Conservation (phyloP, 208 protist species). For the Leishmania gerbilli region DNA sequence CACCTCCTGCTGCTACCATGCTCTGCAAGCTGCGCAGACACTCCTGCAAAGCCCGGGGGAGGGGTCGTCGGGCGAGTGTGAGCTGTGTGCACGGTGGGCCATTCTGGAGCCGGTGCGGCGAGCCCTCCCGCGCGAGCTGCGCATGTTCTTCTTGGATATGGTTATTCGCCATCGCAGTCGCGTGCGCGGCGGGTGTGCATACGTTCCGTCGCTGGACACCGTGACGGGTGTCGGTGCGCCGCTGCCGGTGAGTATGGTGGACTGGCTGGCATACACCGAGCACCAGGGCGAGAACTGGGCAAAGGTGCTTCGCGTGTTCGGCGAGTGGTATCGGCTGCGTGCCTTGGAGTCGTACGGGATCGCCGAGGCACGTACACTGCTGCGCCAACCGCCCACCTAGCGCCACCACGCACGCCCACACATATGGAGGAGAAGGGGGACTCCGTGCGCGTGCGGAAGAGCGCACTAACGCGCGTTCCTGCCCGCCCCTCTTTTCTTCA, state of each 20-base stretch:
- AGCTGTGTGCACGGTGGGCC: slow-evolving; percentile 12
- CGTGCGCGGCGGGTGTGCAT: slow-evolving; percentile 32
- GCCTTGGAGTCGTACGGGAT: slow-evolving; percentile 47
- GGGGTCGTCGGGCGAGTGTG: background rate
- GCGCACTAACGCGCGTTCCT: background rate
- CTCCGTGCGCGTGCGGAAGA: background rate
- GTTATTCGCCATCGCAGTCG: slow-evolving; percentile 28
- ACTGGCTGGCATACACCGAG: slow-evolving; percentile 47
- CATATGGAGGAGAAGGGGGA: background rate
- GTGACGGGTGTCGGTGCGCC: background rate
- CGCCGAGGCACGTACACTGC: slow-evolving; percentile 1
- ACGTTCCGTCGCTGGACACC: slow-evolving; percentile 32
- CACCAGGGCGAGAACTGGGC: slow-evolving; percentile 40
- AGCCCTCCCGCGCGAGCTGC: slow-evolving; percentile 27
- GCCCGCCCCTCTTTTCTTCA: background rate
- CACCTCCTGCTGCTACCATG: slow-evolving; percentile 17
- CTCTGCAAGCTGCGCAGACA: slow-evolving; percentile 5
- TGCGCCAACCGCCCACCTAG: slow-evolving; percentile 8
- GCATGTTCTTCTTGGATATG: slow-evolving; percentile 33
- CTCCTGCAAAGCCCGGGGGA: background rate
- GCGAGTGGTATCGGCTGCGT: slow-evolving; percentile 80
- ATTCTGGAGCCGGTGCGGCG: slow-evolving; percentile 13
- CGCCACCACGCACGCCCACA: background rate
- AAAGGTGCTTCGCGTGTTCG: slow-evolving; percentile 61
- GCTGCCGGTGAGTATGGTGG: slow-evolving; percentile 32